A percentile compares a stretch with the other conserved stretches of the same genome.
Evolutionary conservation across 345 rosid species (phyloP).

Genomic region (Lagerstroemia speciosa): DNA sequence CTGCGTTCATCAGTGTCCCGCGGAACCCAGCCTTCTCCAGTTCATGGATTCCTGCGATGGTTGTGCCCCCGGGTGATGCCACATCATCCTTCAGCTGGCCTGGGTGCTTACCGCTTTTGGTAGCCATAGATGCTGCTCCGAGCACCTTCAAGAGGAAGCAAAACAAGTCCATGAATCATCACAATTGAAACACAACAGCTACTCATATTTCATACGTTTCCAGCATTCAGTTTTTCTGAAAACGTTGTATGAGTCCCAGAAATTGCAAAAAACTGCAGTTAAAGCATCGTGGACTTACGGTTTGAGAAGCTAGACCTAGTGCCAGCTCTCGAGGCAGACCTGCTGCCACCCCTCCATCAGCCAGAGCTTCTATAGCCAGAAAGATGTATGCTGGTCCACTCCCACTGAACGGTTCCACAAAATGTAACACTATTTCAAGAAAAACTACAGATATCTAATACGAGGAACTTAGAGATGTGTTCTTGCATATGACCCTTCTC

Average conservation of each 20-base stretch:
- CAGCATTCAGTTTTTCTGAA: too few species aligned
- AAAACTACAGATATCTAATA: background rate
- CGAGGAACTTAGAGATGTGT: too few species aligned
- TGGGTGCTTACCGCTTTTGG: constrained; percentile 75
- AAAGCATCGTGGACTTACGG: constrained; percentile 34
- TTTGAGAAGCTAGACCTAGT: constrained; percentile 71
- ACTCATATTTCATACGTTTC: background rate
- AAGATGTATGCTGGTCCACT: constrained; percentile 89
- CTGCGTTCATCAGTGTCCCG: constrained; percentile 81
- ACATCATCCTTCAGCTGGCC: constrained; percentile 91
- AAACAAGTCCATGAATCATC: background rate
- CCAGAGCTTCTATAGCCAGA: constrained; percentile 90
- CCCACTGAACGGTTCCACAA: constrained; percentile 41
- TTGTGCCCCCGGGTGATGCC: constrained; percentile 86
- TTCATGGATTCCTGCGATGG: constrained; percentile 80
- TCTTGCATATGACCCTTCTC: too few species aligned
- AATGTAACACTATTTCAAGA: background rate
- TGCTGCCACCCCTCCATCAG: constrained; percentile 97
- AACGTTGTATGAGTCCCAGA: too few species aligned
- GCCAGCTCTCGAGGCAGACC: constrained; percentile 94
- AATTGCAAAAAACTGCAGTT: background rate
- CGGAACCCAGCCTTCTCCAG: constrained; percentile 84
- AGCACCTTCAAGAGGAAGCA: constrained; percentile 39
- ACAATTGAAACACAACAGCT: background rate
- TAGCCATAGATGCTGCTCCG: constrained; percentile 84